Evolutionary conservation across 73 alveolate genomes (phyloP).

Genomic region (Paramecium biaurelia): DNA sequence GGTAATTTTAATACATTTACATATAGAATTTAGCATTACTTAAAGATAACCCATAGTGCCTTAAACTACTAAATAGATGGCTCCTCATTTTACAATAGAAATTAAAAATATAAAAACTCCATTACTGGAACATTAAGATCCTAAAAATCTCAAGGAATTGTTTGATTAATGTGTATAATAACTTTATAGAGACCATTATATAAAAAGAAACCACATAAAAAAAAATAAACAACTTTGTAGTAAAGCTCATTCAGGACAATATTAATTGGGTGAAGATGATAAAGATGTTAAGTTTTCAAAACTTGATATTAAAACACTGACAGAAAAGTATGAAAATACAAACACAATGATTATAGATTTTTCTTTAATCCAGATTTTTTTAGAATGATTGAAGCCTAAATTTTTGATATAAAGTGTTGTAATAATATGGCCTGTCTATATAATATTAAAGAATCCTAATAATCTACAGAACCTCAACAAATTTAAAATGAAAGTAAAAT

Average conservation of each 20-base stretch:
- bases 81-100: conserved; percentile 3
- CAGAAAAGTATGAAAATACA: not conserved
- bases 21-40: not conserved
- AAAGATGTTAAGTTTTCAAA: not conserved
- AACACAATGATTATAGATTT: not conserved
- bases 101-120: not conserved
- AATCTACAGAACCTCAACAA: not conserved
- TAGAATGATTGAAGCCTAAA: conserved; percentile 35
- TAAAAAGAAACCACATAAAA: not conserved
- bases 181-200: not conserved
- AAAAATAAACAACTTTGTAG: not conserved
- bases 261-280: not conserved
- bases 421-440: not conserved
- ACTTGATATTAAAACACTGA: not conserved
- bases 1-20: not conserved
- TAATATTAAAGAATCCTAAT: not conserved
- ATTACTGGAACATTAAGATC: not conserved
- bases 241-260: not conserved
- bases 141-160: not conserved
- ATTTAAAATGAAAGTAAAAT: not conserved
- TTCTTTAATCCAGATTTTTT: not conserved
- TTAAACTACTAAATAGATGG: not conserved
- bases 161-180: conserved; percentile 4
- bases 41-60: not conserved
- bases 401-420: not conserved